These are phyloP conservation scores for Aegilops bicornis DNA, from an alignment of 176 grass and related monocot species.

Conservation along the genomic window DNA sequence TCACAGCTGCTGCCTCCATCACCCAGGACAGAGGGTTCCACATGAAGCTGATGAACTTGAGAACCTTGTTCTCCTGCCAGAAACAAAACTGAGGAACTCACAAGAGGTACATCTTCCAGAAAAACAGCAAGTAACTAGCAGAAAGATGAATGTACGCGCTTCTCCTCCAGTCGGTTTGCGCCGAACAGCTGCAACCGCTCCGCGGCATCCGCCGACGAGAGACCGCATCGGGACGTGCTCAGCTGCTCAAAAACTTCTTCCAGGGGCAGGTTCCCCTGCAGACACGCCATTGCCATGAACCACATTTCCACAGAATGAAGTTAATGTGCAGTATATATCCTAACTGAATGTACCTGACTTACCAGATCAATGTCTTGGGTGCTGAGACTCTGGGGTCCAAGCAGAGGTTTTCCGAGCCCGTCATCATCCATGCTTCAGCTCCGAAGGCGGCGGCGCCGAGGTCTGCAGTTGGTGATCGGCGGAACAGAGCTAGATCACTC, in stretches of 20 bases:
- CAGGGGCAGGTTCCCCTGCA: slow-evolving; percentile 54
- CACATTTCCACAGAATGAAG: neutral
- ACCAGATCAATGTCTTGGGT: slow-evolving; percentile 63
- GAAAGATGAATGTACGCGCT: slow-evolving; percentile 41
- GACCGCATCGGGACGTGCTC: slow-evolving; percentile 35
- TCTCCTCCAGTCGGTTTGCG: slow-evolving; percentile 75
- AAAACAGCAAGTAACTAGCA: neutral
- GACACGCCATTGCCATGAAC: neutral
- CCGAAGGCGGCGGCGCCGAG: neutral
- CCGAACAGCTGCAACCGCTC: slow-evolving; percentile 64
- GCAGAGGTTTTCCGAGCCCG: slow-evolving; percentile 40
- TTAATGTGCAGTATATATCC: neutral
- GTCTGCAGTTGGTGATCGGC: neutral
- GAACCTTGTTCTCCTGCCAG: slow-evolving; percentile 67
- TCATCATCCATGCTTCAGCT: slow-evolving; percentile 48
- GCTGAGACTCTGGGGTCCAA: slow-evolving; percentile 47
- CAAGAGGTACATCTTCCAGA: neutral
- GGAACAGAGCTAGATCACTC: neutral
- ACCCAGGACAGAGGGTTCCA: slow-evolving; percentile 96
- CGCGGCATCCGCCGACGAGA: slow-evolving; percentile 60
- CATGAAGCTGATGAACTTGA: slow-evolving; percentile 85
- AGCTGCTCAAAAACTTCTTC: slow-evolving; percentile 65
- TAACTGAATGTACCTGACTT: slow-evolving; percentile 18
- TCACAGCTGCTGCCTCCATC: slow-evolving; percentile 78
- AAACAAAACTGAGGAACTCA: neutral